These are phyloP conservation scores for Stemphylium vesicarium DNA, from an alignment of 2,329 filamentous ascomycete species.

Conservation along the genomic window DNA sequence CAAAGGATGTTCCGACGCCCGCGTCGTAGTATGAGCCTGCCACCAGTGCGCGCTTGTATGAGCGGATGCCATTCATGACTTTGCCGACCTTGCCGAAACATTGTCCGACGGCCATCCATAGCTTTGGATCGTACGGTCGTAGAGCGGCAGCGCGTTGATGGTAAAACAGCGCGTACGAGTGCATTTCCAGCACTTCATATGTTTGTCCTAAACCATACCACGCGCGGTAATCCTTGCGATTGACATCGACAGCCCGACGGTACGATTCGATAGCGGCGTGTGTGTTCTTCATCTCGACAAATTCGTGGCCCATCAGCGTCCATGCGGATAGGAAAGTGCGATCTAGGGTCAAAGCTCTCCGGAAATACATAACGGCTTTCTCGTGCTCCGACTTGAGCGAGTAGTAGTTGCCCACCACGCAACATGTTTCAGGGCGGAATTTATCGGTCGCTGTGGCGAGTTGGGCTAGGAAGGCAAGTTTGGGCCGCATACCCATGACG, in stretches of 20 bases:
- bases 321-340: conserved; percentile 91
- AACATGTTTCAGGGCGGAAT: conserved; percentile 95
- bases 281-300: conserved; percentile 97
- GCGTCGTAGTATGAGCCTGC: conserved; percentile 86
- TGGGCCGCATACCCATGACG: conserved; percentile 85
- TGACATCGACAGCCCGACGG: conserved; percentile 91
- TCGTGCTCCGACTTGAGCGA: conserved; percentile 93
- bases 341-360: conserved; percentile 87
- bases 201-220: conserved; percentile 98
- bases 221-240: conserved; percentile 92
- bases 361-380: conserved; percentile 97
- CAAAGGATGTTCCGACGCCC: conserved; percentile 58
- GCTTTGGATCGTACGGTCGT: conserved; percentile 95
- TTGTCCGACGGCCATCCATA: conserved; percentile 96
- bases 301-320: conserved; percentile 99
- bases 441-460: conserved; percentile 91
- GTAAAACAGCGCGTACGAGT: conserved; percentile 96
- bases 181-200: conserved; percentile 97
- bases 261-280: conserved; percentile 98
- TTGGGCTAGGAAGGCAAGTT: conserved; percentile 90
- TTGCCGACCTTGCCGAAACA: conserved; percentile 91
- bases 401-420: conserved; percentile 97
- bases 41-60: conserved; percentile 87
- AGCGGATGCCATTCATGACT: conserved; percentile 88
- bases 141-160: conserved; percentile 94